Conservation (phyloP, 768 basidiomycete species). For the Saitozyma podzolica region DNA sequence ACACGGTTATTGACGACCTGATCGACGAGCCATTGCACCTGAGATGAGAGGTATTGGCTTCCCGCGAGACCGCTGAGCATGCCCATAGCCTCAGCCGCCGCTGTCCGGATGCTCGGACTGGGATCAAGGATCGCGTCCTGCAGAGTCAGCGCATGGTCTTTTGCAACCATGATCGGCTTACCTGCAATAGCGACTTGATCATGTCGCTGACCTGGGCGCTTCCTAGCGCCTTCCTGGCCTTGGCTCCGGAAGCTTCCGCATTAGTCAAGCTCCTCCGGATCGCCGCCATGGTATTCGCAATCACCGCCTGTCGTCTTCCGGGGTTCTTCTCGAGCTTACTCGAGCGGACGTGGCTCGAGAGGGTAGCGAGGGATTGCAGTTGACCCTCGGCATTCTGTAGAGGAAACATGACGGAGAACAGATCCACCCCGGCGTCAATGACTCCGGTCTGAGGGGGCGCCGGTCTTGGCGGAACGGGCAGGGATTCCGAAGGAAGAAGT, state of each 20-base stretch:
- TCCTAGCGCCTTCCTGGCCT: constrained; percentile 40
- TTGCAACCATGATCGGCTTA: constrained; percentile 45
- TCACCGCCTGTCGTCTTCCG: constrained; percentile 79
- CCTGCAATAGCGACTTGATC: constrained; percentile 72
- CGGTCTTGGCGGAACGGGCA: constrained; percentile 57
- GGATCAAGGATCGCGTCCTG: constrained; percentile 80
- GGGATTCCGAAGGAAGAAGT: constrained; percentile 58
- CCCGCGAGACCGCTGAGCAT: constrained; percentile 79
- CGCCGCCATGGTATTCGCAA: constrained; percentile 75
- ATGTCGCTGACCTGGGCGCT: constrained; percentile 41
- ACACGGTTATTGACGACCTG: constrained; percentile 93
- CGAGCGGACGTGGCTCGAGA: constrained; percentile 60
- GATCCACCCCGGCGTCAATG: constrained; percentile 82
- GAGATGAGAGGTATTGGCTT: constrained; percentile 76
- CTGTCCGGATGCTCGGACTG: constrained; percentile 71
- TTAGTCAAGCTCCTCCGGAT: constrained; percentile 65
- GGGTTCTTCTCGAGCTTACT: constrained; percentile 81
- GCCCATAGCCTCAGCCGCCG: constrained; percentile 85
- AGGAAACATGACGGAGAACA: constrained; percentile 77
- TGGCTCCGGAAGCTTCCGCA: constrained; percentile 34
- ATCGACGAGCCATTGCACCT: constrained; percentile 87
- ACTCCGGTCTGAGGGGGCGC: constrained; percentile 77
- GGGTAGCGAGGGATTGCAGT: constrained; percentile 49
- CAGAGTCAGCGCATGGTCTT: constrained; percentile 5
- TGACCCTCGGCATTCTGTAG: constrained; percentile 65